Evolutionary conservation across 257 asterid genomes (phyloP).

Genomic region (Plantago elongata): DNA sequence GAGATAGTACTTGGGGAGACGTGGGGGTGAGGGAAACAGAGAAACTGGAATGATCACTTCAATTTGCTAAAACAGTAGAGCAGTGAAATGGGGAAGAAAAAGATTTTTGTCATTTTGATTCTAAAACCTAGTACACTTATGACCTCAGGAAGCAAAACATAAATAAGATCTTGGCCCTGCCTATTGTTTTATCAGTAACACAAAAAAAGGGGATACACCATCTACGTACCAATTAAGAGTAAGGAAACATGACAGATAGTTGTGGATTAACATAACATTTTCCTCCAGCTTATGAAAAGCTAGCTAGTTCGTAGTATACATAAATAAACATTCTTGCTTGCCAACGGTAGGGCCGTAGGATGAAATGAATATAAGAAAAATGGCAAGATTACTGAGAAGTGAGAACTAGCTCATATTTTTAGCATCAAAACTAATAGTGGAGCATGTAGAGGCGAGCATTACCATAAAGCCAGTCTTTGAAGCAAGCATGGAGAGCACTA

Average conservation of each 20-base stretch:
- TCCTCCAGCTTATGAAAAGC: too few relatives aligned
- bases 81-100: too few relatives aligned
- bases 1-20: not conserved
- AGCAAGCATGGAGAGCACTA: conserved; percentile 73
- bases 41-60: not conserved
- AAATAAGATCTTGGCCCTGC: too few relatives aligned
- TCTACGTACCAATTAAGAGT: too few relatives aligned
- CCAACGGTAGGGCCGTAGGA: not conserved
- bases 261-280: too few relatives aligned
- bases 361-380: not conserved
- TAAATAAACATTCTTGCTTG: not conserved
- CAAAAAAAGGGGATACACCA: not conserved
- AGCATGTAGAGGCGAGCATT: conserved; percentile 20
- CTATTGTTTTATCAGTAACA: not conserved
- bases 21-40: not conserved
- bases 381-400: not conserved
- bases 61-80: too few relatives aligned
- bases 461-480: conserved; percentile 97
- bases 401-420: not conserved
- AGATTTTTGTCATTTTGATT: too few relatives aligned
- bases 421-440: not conserved
- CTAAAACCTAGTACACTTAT: too few relatives aligned
- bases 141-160: too few relatives aligned
- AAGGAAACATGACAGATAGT: too few relatives aligned
- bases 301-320: not conserved